phyloP scores from a whole-genome alignment of 1,284 basidiomycete genomes.

The Ganoderma resinaceum region DNA sequence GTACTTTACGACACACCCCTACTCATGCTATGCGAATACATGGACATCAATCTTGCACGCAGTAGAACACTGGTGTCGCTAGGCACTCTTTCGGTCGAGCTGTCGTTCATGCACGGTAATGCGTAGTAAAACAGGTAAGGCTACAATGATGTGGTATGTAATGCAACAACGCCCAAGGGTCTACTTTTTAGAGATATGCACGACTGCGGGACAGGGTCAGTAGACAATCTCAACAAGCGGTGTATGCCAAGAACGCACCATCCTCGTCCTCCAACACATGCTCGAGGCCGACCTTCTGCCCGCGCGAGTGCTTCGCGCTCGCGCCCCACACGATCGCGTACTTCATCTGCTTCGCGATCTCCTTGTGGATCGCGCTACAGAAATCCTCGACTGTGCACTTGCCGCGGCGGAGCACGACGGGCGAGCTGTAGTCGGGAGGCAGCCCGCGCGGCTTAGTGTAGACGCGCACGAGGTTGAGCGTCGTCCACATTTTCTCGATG shows the following conservation, averaged over 20 bases:
- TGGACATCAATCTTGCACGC: background rate
- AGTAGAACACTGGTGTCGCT: background rate
- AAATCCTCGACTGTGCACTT: conserved; percentile 91
- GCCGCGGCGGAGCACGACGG: conserved; percentile 81
- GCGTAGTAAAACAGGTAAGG: conserved; percentile 24
- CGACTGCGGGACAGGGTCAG: conserved; percentile 57
- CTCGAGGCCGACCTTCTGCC: conserved; percentile 95
- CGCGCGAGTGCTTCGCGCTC: conserved; percentile 94
- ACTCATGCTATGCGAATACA: background rate
- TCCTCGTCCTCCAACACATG: conserved; percentile 92
- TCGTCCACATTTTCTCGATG: conserved; percentile 90
- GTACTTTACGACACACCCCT: background rate
- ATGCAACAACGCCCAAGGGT: background rate
- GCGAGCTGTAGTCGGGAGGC: conserved; percentile 86
- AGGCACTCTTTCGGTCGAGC: background rate
- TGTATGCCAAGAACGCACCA: conserved; percentile 52
- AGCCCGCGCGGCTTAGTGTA: conserved; percentile 96
- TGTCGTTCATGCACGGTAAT: background rate
- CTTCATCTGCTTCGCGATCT: conserved; percentile 93
- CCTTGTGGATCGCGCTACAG: conserved; percentile 89
- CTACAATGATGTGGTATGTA: conserved; percentile 26
- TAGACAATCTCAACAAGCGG: conserved; percentile 13
- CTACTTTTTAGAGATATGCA: conserved; percentile 84
- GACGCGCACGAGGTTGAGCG: conserved; percentile 88
- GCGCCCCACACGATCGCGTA: conserved; percentile 94